These are phyloP conservation scores for Ambrosiella cleistominuta DNA, from an alignment of 2,329 filamentous ascomycete genomes.

Conservation along the genomic window DNA sequence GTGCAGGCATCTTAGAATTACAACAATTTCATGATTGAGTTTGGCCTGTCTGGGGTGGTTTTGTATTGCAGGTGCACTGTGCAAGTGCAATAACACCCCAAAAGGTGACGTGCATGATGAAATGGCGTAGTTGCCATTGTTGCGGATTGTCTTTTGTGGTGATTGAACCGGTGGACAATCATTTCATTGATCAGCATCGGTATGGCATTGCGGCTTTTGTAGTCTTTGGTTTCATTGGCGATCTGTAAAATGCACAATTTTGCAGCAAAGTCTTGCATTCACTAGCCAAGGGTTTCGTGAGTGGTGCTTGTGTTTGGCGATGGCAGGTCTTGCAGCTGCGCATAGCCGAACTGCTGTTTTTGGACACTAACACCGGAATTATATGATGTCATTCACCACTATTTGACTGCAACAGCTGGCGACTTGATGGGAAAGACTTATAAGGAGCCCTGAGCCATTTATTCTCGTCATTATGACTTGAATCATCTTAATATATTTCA, in stretches of 20 bases:
- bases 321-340: neutral
- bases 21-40: no score
- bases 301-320: neutral
- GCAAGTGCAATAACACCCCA: no score
- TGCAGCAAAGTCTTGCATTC: neutral
- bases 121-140: no score
- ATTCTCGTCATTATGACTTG: neutral
- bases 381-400: neutral
- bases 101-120: no score
- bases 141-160: no score
- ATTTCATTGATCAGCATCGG: neutral
- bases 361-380: neutral
- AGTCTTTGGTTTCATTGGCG: neutral
- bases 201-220: neutral
- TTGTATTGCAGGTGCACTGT: no score
- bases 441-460: neutral
- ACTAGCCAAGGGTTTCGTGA: no score
- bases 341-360: neutral
- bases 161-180: no score
- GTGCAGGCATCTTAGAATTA: neutral
- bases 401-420: neutral
- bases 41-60: no score
- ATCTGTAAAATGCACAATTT: neutral
- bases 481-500: neutral
- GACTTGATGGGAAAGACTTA: neutral